Evolutionary conservation across 495 filamentous ascomycete species (phyloP), one percentile per base, ranked within the genome.

Genomic region (Pyrenula aspistea): DNA sequence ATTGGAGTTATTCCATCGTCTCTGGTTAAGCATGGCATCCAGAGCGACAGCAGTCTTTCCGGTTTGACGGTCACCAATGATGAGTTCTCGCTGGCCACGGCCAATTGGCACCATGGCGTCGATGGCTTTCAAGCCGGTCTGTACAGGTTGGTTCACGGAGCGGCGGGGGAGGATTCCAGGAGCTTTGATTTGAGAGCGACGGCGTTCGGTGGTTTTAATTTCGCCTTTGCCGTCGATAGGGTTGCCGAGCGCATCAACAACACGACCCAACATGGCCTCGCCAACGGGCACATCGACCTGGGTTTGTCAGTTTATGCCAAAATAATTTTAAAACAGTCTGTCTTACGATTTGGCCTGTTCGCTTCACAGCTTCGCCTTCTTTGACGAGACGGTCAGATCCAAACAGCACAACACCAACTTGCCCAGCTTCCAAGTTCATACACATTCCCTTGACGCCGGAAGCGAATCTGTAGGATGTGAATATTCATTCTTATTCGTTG

Each of bases 361-460:
- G 94, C 85, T 94, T 97, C 73, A 98, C 93, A 60, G 88, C 94
- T 81, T 98, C 94, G 67, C 93, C 93, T 77, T 98, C 94, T 83
- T 91, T 95, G 81, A 98, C 93, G 67, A 96, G 84, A 88, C 93
- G 91, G 80, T 98, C 93, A 68, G 93, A 97, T 83, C 93, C 93
- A 80, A 98, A 98, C 65, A 98, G 85, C 83, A 98, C 93, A 64
- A 98, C 93, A 95, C 93, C 93, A 76, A 98, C 93, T 78, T 97
- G 94, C 74, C 93, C 93, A 73, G 93, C 93, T 79, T 98, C 93
- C 73, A 98, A 83, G 85, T 98, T 98, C 91, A 98, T 95, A 88
- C 94, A 97, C 93, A 98, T 98, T 73, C 93, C 93, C 84, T 96
- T 96, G 71, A 98, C 93, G 74, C 93, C 93, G 63, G 93, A 98